Percentiles rank a stretch among this genome's conserved stretches.
These are phyloP conservation scores for Claviceps spartinae DNA, from an alignment of 2,329 filamentous ascomycete species.

Conservation along the genomic window DNA sequence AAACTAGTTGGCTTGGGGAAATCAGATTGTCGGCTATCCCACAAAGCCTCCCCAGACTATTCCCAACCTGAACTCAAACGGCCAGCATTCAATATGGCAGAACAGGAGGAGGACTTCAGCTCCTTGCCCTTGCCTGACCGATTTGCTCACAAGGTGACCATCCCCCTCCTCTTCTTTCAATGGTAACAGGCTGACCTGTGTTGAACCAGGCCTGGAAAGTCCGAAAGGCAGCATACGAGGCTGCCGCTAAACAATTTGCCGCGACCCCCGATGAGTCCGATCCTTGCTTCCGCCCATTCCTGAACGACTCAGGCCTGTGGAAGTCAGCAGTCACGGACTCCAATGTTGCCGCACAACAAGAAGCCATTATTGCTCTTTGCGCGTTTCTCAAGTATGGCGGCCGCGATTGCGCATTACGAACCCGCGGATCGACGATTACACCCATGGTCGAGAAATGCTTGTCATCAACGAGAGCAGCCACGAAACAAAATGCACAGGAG, in stretches of 20 bases:
- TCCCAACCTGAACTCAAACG: slow-evolving; percentile 8
- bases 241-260: slow-evolving; percentile 77
- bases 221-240: slow-evolving; percentile 87
- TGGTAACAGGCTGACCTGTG: slow-evolving; percentile 6
- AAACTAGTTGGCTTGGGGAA: slow-evolving; percentile 15
- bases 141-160: slow-evolving; percentile 65
- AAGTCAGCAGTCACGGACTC: slow-evolving; percentile 87
- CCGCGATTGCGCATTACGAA: slow-evolving; percentile 62
- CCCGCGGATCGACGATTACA: slow-evolving; percentile 58
- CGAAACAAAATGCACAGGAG: slow-evolving; percentile 77
- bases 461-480: slow-evolving; percentile 72
- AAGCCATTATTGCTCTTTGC: slow-evolving; percentile 76
- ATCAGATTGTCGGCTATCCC: neutral
- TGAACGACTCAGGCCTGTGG: slow-evolving; percentile 75
- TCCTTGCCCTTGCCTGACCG: slow-evolving; percentile 65
- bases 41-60: slow-evolving; percentile 8
- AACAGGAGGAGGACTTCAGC: slow-evolving; percentile 71
- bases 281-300: slow-evolving; percentile 74
- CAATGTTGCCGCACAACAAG: slow-evolving; percentile 93
- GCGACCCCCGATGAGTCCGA: slow-evolving; percentile 73
- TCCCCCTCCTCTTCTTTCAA: neutral
- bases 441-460: slow-evolving; percentile 87
- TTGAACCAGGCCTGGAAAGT: slow-evolving; percentile 74
- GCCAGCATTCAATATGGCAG: slow-evolving; percentile 47
- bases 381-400: slow-evolving; percentile 88